These are phyloP conservation scores for Nitzschia sp. DNA, from an alignment of 108 stramenopile species.

Conservation along the genomic window DNA sequence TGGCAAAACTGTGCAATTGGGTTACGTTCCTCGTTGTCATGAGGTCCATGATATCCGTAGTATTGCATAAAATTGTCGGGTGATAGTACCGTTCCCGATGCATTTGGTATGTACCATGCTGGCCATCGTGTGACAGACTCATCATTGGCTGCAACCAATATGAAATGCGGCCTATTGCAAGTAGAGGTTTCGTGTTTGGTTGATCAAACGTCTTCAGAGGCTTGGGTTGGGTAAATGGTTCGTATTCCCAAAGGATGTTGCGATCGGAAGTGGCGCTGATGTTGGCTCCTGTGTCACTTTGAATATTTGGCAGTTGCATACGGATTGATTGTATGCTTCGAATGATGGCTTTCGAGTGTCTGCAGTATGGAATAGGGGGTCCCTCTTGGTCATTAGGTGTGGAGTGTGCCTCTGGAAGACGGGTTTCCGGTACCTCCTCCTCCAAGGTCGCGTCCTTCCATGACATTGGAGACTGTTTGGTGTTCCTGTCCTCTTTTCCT, in stretches of 20 bases:
- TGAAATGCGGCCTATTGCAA: constrained; percentile 3
- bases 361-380: background rate
- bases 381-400: background rate
- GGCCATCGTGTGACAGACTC: background rate
- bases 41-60: background rate
- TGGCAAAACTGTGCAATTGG: background rate
- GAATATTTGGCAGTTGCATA: background rate
- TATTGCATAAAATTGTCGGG: constrained; percentile 5
- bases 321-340: background rate
- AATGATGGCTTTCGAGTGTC: background rate
- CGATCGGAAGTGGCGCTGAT: background rate
- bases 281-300: constrained; percentile 9
- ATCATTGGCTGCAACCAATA: constrained; percentile 3
- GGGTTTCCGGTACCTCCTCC: background rate
- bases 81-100: background rate
- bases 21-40: background rate
- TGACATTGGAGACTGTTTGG: too few species aligned
- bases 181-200: background rate
- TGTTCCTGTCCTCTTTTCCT: too few species aligned
- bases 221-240: background rate
- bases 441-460: too few species aligned
- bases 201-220: background rate
- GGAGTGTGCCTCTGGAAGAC: background rate
- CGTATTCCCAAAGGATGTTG: background rate
- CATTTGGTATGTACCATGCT: background rate